phyloP scores from a whole-genome alignment of 345 rosid species.

The Citrus mangshanensis region DNA sequence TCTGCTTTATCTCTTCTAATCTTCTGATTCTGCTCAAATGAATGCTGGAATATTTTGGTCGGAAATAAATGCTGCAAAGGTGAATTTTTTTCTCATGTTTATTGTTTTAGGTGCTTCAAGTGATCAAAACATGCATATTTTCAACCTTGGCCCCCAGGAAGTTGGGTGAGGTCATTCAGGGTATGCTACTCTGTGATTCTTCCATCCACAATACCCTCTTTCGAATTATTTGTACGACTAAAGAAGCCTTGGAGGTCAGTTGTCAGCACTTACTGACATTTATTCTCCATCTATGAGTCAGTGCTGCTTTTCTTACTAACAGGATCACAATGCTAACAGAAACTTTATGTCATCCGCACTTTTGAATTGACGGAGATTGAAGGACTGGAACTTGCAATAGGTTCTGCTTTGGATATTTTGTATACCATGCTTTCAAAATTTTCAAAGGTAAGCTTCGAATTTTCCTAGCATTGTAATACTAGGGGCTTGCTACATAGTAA shows the following conservation, averaged over 20 bases:
- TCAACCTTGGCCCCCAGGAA: slow-evolving; percentile 48
- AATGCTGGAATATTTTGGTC: background rate
- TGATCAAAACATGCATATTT: slow-evolving; percentile 65
- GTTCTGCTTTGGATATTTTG: slow-evolving; percentile 69
- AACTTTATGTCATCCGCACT: slow-evolving; percentile 59
- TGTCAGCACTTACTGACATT: slow-evolving; percentile 8
- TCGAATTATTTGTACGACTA: slow-evolving; percentile 71
- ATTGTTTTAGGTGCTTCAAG: slow-evolving; percentile 58
- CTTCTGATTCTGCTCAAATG: background rate
- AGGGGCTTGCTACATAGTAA: background rate
- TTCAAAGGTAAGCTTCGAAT: slow-evolving; percentile 48
- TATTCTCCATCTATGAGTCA: background rate
- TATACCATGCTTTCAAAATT: slow-evolving; percentile 51
- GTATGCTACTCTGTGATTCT: slow-evolving; percentile 69
- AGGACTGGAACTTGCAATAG: slow-evolving; percentile 76
- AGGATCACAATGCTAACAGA: slow-evolving; percentile 37
- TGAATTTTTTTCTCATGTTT: slow-evolving; percentile 5
- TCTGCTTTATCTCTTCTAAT: background rate
- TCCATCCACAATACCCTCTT: slow-evolving; percentile 68
- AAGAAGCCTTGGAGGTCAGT: slow-evolving; percentile 78
- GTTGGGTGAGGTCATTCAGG: slow-evolving; percentile 50
- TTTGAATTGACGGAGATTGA: slow-evolving; percentile 70
- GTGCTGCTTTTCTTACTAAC: slow-evolving; percentile 15
- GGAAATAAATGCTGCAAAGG: background rate
- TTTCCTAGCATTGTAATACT: background rate